phyloP scores from a whole-genome alignment of 805 yeast species.

The Cyberlindnera veronae region DNA sequence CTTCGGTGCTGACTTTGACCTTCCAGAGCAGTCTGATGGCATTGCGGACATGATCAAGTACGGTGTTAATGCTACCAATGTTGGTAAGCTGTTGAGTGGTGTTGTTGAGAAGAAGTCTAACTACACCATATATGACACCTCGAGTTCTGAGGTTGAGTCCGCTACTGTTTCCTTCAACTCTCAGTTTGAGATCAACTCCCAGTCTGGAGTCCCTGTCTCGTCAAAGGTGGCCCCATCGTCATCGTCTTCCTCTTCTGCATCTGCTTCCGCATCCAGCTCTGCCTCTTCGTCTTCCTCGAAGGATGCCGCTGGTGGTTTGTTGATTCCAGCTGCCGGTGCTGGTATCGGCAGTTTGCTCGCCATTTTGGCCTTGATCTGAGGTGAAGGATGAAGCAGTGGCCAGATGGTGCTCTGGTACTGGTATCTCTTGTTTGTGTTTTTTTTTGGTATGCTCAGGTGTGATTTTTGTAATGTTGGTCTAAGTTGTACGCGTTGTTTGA shows the following conservation, averaged over 20 bases:
- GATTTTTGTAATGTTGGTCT: neutral
- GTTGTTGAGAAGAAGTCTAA: slow-evolving; percentile 36
- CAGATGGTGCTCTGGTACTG: too few relatives aligned
- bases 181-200: slow-evolving; percentile 35
- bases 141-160: slow-evolving; percentile 31
- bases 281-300: slow-evolving; percentile 5
- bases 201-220: slow-evolving; percentile 23
- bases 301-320: slow-evolving; percentile 9
- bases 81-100: slow-evolving; percentile 41
- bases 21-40: slow-evolving; percentile 47
- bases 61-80: slow-evolving; percentile 44
- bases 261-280: slow-evolving; percentile 18
- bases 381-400: too few relatives aligned
- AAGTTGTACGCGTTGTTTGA: neutral
- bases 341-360: slow-evolving; percentile 8
- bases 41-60: slow-evolving; percentile 40
- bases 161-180: slow-evolving; percentile 37
- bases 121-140: slow-evolving; percentile 36
- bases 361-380: slow-evolving; percentile 9
- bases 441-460: neutral
- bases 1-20: slow-evolving; percentile 44
- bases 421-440: neutral
- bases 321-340: slow-evolving; percentile 4
- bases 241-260: slow-evolving; percentile 19
- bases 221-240: slow-evolving; percentile 21